These are phyloP conservation scores for Pittosporum tobira DNA, from an alignment of 129 eudicot species.

Conservation along the genomic window DNA sequence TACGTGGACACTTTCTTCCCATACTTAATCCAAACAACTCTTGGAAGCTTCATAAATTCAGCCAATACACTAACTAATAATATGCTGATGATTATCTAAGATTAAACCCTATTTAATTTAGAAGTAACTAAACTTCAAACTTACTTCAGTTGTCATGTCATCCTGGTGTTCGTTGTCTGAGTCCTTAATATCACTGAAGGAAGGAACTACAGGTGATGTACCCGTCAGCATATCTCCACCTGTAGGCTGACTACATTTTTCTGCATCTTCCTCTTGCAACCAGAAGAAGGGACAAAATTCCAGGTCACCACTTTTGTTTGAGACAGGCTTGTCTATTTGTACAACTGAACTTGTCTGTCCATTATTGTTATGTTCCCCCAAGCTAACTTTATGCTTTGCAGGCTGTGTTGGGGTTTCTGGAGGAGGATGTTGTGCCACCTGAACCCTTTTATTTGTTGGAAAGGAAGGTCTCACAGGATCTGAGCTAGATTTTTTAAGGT, in stretches of 20 bases:
- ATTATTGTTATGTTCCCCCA: conserved; percentile 9
- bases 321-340: conserved; percentile 18
- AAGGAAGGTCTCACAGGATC: conserved; percentile 52
- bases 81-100: not conserved
- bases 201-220: conserved; percentile 58
- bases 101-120: not conserved
- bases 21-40: not conserved
- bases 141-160: conserved; percentile 38
- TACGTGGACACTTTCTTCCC: not conserved
- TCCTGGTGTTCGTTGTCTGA: conserved; percentile 42
- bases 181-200: conserved; percentile 84
- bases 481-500: conserved; percentile 17
- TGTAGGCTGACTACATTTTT: conserved; percentile 37
- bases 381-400: conserved; percentile 24
- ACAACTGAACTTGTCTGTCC: conserved; percentile 19
- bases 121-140: conserved; percentile 12
- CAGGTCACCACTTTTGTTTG: conserved; percentile 32
- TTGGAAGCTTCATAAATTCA: not conserved
- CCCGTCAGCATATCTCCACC: conserved; percentile 30
- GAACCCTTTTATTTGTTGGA: conserved; percentile 83
- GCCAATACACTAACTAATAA: too few relatives aligned
- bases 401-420: conserved; percentile 49
- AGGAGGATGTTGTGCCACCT: conserved; percentile 58
- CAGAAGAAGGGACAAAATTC: conserved; percentile 76
- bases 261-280: conserved; percentile 64